Evolutionary conservation across 169 alveolate species (phyloP).

Genomic region (Cryptosporidium ubiquitum): DNA sequence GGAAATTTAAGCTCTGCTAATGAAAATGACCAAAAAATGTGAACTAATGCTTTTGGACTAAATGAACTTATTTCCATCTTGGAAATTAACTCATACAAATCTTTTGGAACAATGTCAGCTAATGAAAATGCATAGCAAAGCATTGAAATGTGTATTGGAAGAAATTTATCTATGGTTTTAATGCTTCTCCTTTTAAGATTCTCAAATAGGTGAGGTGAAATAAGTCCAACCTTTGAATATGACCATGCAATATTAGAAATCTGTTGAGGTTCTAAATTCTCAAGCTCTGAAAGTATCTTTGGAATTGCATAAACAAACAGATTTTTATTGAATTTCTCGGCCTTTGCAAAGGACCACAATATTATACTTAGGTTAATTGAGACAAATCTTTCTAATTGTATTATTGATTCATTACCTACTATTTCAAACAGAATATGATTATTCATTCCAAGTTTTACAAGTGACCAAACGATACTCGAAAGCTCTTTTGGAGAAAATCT

Average conservation of each 20-base stretch:
- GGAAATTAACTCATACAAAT: conserved; percentile 26
- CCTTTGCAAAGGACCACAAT: conserved; percentile 55
- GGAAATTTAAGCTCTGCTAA: conserved; percentile 21
- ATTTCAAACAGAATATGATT: conserved; percentile 40
- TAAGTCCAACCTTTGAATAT: conserved; percentile 53
- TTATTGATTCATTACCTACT: conserved; percentile 33
- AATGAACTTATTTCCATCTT: conserved; percentile 20
- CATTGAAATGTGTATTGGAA: conserved; percentile 71
- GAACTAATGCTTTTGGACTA: conserved; percentile 50
- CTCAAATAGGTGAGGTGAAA: conserved; percentile 65
- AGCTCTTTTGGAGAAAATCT: conserved; percentile 61
- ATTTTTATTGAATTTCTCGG: conserved; percentile 36
- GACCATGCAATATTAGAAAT: conserved; percentile 69
- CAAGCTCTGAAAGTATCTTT: conserved; percentile 39
- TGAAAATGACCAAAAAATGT: conserved; percentile 57
- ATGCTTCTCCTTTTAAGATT: conserved; percentile 32
- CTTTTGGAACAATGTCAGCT: conserved; percentile 50
- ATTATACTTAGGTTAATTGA: conserved; percentile 47
- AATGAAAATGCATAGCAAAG: conserved; percentile 54
- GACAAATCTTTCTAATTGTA: conserved; percentile 33
- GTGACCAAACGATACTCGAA: conserved; percentile 41
- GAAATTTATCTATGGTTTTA: conserved; percentile 2
- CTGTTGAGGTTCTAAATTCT: conserved; percentile 61
- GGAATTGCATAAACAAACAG: conserved; percentile 56
- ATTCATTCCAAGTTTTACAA: conserved; percentile 50